phyloP scores from a whole-genome alignment of 345 rosid genomes.

The Physaria fendleri region DNA sequence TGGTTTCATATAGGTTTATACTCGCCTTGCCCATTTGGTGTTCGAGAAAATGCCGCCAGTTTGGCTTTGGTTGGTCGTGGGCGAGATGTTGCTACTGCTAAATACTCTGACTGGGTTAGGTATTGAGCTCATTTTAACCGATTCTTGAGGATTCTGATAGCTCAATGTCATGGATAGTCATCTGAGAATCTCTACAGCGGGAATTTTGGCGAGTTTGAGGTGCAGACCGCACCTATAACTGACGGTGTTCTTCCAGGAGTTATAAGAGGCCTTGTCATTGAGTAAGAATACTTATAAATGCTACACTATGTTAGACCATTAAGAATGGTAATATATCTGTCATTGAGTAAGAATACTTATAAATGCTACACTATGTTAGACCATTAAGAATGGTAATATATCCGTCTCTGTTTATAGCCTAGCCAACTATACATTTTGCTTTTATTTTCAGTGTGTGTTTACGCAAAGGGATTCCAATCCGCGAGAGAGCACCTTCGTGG shows the following conservation, averaged over 20 bases:
- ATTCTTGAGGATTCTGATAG: conserved; percentile 1
- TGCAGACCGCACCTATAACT: conserved; percentile 70
- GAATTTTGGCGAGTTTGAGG: conserved; percentile 41
- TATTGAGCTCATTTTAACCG: conserved; percentile 21
- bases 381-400: neutral
- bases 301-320: neutral
- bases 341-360: conserved; percentile 46
- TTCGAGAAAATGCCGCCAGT: conserved; percentile 40
- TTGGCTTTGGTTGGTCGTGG: conserved; percentile 82
- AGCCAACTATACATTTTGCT: neutral
- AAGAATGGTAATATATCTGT: conserved; percentile 25
- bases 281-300: conserved; percentile 36
- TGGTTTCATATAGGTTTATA: conserved; percentile 54
- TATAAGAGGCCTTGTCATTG: conserved; percentile 73
- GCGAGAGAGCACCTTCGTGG: conserved; percentile 69
- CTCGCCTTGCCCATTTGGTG: conserved; percentile 52
- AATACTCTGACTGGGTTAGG: conserved; percentile 91
- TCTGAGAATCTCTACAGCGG: conserved; percentile 9
- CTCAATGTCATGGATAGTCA: conserved; percentile 5
- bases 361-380: neutral
- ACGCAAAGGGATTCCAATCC: conserved; percentile 51
- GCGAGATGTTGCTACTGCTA: conserved; percentile 62
- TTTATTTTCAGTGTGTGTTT: conserved; percentile 39
- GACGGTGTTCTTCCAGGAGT: conserved; percentile 88
- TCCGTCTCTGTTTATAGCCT: neutral